These are phyloP conservation scores for Auricularia sp. DNA, from an alignment of 768 basidiomycete genomes.

Conservation along the genomic window DNA sequence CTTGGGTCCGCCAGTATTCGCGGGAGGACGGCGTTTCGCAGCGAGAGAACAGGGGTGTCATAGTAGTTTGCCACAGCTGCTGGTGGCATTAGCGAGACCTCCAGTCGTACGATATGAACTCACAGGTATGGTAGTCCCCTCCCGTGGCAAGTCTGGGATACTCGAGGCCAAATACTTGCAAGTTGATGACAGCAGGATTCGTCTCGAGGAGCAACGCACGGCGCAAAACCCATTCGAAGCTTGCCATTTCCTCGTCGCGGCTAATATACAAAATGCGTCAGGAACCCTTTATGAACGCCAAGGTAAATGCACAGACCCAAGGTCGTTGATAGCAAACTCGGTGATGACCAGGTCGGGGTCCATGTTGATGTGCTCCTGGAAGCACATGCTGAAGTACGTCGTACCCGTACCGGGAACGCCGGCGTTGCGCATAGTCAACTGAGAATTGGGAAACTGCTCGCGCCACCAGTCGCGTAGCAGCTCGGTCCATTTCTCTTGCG, in stretches of 20 bases:
- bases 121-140: neutral
- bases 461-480: conserved; percentile 1
- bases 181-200: conserved; percentile 23
- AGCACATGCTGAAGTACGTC: conserved; percentile 12
- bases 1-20: neutral
- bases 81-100: conserved; percentile 6
- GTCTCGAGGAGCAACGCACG: conserved; percentile 19
- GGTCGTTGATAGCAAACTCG: conserved; percentile 11
- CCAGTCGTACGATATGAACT: neutral
- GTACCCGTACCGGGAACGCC: conserved; percentile 8
- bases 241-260: conserved; percentile 10
- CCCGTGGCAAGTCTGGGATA: neutral
- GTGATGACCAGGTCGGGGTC: conserved; percentile 10
- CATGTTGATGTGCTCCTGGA: conserved; percentile 6
- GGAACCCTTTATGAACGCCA: no score
- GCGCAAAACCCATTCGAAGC: conserved; percentile 25
- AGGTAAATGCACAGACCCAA: neutral
- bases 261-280: neutral
- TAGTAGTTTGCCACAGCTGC: conserved; percentile 22
- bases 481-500: conserved; percentile 5
- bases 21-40: neutral
- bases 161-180: conserved; percentile 4
- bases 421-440: conserved; percentile 5
- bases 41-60: neutral
- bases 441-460: conserved; percentile 6